A percentile compares a stretch with the other conserved stretches of the same genome.
Evolutionary conservation across 805 yeast genomes (phyloP).

Genomic region (Scheffersomyces coipomensis): DNA sequence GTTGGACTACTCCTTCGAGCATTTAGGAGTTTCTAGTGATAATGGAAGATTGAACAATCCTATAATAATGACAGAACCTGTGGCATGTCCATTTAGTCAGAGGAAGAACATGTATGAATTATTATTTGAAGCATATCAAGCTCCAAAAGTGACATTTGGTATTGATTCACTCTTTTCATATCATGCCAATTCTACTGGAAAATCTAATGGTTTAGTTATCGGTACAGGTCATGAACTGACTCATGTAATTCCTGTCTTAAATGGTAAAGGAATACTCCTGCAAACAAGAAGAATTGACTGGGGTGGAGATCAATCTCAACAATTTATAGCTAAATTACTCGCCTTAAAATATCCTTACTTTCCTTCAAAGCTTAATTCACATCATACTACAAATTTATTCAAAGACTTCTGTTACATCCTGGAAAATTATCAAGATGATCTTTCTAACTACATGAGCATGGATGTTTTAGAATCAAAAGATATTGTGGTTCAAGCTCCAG

Average conservation of each 20-base stretch:
- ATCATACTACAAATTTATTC: slow-evolving; percentile 66
- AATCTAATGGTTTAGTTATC: slow-evolving; percentile 65
- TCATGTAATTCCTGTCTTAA: slow-evolving; percentile 74
- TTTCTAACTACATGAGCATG: slow-evolving; percentile 54
- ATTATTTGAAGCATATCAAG: slow-evolving; percentile 78
- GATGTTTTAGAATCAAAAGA: slow-evolving; percentile 68
- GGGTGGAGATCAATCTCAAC: slow-evolving; percentile 81
- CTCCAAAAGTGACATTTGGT: slow-evolving; percentile 76
- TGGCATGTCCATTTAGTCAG: slow-evolving; percentile 70
- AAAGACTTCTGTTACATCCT: slow-evolving; percentile 81
- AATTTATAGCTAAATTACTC: slow-evolving; percentile 60
- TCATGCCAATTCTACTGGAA: slow-evolving; percentile 53
- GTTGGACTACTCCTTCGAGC: slow-evolving; percentile 80
- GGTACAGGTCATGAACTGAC: slow-evolving; percentile 83
- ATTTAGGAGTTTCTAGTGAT: slow-evolving; percentile 58
- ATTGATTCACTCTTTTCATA: slow-evolving; percentile 80
- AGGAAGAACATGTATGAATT: slow-evolving; percentile 76
- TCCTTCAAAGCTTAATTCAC: slow-evolving; percentile 66
- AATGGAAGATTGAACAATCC: slow-evolving; percentile 69
- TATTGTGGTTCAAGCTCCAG: slow-evolving; percentile 78
- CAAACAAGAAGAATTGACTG: slow-evolving; percentile 82
- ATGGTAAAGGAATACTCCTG: slow-evolving; percentile 63
- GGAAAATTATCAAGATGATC: slow-evolving; percentile 61
- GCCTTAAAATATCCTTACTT: slow-evolving; percentile 88
- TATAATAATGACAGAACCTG: slow-evolving; percentile 72